These are phyloP conservation scores for Leishmania martiniquensis DNA, from an alignment of 208 protist genomes.

Conservation along the genomic window DNA sequence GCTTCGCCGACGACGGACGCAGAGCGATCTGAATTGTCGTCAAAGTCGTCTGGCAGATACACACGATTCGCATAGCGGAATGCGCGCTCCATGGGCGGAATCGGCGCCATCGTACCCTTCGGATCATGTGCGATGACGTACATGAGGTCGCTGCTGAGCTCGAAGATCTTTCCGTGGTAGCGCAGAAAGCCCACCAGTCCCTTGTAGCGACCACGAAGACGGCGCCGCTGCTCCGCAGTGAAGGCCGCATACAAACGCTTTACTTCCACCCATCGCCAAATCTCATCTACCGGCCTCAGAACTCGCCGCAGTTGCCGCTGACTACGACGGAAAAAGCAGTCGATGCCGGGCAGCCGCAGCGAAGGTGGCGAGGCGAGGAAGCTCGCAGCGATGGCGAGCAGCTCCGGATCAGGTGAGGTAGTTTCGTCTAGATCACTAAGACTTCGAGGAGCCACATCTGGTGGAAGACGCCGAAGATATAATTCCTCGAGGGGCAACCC, in stretches of 20 bases:
- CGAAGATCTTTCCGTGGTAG: conserved; percentile 84
- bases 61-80: conserved; percentile 78
- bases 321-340: conserved; percentile 19
- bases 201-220: conserved; percentile 54
- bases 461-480: conserved; percentile 77
- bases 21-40: conserved; percentile 44
- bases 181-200: conserved; percentile 84
- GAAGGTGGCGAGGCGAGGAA: conserved; percentile 81
- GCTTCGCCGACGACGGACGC: conserved; percentile 58
- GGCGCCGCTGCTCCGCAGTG: conserved; percentile 44
- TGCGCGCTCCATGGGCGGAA: conserved; percentile 58
- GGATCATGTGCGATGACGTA: conserved; percentile 87
- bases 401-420: conserved; percentile 58
- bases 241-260: conserved; percentile 69
- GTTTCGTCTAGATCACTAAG: conserved; percentile 75
- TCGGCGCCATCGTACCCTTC: conserved; percentile 58
- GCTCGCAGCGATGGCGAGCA: conserved; percentile 47
- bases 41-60: conserved; percentile 67
- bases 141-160: conserved; percentile 68
- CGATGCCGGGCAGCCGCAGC: not conserved
- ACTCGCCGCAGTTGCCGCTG: not conserved
- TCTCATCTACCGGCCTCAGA: not conserved
- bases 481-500: conserved; percentile 61
- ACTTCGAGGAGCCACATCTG: conserved; percentile 64
- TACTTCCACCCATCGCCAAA: conserved; percentile 84